phyloP scores from a whole-genome alignment of 495 filamentous ascomycete species.

The Penicillium angulare region DNA sequence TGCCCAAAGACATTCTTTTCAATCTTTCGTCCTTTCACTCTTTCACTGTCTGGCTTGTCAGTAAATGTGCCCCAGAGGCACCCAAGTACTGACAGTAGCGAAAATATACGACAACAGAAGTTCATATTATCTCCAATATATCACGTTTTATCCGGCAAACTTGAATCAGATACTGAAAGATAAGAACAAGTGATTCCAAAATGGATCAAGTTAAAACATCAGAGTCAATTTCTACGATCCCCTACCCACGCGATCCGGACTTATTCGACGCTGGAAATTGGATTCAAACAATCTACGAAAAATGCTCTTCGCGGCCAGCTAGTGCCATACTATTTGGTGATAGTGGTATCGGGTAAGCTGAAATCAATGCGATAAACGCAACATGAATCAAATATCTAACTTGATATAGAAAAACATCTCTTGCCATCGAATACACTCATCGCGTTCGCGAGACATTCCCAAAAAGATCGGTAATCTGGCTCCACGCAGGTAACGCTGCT shows the following conservation, averaged over 20 bases:
- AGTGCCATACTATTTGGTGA: not conserved
- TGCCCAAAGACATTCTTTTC: not conserved
- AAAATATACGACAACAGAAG: too few relatives aligned
- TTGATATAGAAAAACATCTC: not conserved
- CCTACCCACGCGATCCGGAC: not conserved
- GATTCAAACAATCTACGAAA: not conserved
- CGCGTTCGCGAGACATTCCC: not conserved
- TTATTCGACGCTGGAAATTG: not conserved
- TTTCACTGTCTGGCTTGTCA: too few relatives aligned
- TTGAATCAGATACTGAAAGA: too few relatives aligned
- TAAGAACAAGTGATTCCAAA: not conserved
- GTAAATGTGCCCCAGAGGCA: too few relatives aligned
- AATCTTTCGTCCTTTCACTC: too few relatives aligned
- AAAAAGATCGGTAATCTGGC: not conserved
- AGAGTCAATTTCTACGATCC: not conserved
- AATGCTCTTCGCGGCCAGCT: not conserved
- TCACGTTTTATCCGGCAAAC: too few relatives aligned
- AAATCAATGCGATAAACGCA: too few relatives aligned
- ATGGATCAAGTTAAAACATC: not conserved
- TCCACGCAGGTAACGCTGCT: not conserved
- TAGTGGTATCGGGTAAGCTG: not conserved
- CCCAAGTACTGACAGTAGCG: too few relatives aligned
- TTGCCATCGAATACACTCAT: not conserved
- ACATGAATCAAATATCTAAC: too few relatives aligned
- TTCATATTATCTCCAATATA: too few relatives aligned